phyloP scores from a whole-genome alignment of 257 asterid species.

The Capsicum rhomboideum region DNA sequence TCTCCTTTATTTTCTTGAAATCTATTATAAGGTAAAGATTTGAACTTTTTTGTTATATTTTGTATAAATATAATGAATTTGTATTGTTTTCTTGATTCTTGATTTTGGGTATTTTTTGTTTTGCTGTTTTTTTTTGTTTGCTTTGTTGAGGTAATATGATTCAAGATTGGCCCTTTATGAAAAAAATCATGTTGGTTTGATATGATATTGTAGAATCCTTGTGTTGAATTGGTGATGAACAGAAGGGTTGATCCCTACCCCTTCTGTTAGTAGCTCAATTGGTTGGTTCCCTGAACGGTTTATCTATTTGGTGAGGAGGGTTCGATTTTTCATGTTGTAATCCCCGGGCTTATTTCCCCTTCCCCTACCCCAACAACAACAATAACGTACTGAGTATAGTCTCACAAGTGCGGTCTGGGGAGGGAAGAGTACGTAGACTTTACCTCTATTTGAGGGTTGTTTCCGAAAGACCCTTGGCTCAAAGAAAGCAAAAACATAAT shows the following conservation, averaged over 20 bases:
- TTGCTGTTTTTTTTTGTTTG: background rate
- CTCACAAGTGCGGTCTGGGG: no score
- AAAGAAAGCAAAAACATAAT: no score
- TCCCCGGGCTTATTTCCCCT: no score
- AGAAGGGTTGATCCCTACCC: background rate
- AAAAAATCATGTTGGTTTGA: background rate
- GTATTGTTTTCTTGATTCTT: background rate
- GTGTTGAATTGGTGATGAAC: background rate
- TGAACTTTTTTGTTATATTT: background rate
- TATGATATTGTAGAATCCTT: background rate
- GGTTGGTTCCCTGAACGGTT: background rate
- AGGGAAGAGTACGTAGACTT: no score
- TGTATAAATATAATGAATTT: background rate
- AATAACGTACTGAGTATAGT: no score
- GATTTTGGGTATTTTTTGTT: background rate
- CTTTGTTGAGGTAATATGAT: background rate
- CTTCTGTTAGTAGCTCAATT: background rate
- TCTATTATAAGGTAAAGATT: background rate
- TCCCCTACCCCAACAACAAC: no score
- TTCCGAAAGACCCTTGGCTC: no score
- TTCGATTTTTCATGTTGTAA: background rate
- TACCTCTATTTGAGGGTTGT: no score
- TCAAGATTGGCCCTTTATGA: background rate
- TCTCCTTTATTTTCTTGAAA: background rate
- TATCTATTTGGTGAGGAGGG: no score